A percentile compares a stretch with the other conserved stretches of the same genome.
These are phyloP conservation scores for Fusarium sp. DNA, from an alignment of 2,329 filamentous ascomycete species.

Conservation along the genomic window DNA sequence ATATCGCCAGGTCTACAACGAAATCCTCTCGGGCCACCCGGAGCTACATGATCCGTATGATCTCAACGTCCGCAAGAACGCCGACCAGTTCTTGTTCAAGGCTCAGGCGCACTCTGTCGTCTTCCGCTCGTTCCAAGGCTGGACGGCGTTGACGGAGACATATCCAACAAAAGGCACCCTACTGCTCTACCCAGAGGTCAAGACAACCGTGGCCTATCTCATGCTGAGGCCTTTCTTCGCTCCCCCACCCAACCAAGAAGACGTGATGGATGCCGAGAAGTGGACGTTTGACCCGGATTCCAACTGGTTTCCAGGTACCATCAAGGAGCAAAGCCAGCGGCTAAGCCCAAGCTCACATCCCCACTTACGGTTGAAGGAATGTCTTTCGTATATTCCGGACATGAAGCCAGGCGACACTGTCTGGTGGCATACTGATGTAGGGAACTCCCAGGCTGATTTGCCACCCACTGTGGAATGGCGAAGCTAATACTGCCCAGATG, in stretches of 20 bases:
- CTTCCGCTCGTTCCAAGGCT: slow-evolving; percentile 53
- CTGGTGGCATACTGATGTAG: slow-evolving; percentile 27
- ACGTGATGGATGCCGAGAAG: slow-evolving; percentile 46
- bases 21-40: slow-evolving; percentile 51
- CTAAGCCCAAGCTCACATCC: slow-evolving; percentile 18
- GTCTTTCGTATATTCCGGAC: slow-evolving; percentile 9
- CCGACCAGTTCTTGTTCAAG: slow-evolving; percentile 48
- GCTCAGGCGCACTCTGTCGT: slow-evolving; percentile 51
- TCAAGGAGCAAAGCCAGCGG: slow-evolving; percentile 18
- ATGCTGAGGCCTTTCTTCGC: slow-evolving; percentile 13
- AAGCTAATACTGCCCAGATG: slow-evolving; percentile 37
- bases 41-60: slow-evolving; percentile 52
- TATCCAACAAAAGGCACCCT: slow-evolving; percentile 49
- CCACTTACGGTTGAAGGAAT: slow-evolving; percentile 10
- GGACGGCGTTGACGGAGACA: slow-evolving; percentile 53
- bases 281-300: slow-evolving; percentile 13
- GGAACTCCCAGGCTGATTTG: not conserved
- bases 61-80: slow-evolving; percentile 46
- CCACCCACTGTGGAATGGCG: not conserved
- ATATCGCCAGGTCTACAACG: slow-evolving; percentile 50
- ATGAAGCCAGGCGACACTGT: slow-evolving; percentile 18
- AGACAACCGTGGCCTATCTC: slow-evolving; percentile 3
- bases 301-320: slow-evolving; percentile 14
- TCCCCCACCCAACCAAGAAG: not conserved
- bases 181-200: slow-evolving; percentile 48